Conservation (phyloP, 2,329 filamentous ascomycete genomes). For the Monosporascus ibericus region DNA sequence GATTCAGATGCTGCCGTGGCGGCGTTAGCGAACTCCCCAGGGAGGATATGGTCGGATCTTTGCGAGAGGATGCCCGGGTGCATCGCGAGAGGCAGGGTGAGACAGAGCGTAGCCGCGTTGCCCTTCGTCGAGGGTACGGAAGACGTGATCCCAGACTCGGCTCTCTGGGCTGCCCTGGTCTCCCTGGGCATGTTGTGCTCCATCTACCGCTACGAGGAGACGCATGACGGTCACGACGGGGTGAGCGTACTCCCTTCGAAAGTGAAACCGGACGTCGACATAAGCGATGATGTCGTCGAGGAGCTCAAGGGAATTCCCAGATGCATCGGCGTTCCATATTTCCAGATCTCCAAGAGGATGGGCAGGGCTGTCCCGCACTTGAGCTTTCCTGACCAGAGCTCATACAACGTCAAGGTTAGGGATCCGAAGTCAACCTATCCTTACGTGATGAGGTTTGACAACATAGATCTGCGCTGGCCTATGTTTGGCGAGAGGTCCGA, state of each 20-base stretch:
- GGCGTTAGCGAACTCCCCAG: slow-evolving; percentile 40
- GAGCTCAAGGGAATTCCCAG: slow-evolving; percentile 43
- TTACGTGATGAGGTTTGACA: slow-evolving; percentile 46
- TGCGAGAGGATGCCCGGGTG: slow-evolving; percentile 49
- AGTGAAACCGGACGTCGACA: slow-evolving; percentile 31
- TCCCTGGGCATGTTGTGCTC: slow-evolving; percentile 46
- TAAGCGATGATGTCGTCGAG: slow-evolving; percentile 45
- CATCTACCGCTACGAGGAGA: slow-evolving; percentile 47
- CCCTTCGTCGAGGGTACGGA: slow-evolving; percentile 42
- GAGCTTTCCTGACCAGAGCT: slow-evolving; percentile 47
- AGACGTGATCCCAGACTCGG: slow-evolving; percentile 44
- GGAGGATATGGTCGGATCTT: slow-evolving; percentile 48
- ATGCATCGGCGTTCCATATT: slow-evolving; percentile 43
- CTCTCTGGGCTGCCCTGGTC: slow-evolving; percentile 47
- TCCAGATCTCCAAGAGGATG: slow-evolving; percentile 44
- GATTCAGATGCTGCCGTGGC: slow-evolving; percentile 44
- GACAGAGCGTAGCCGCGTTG: slow-evolving; percentile 42
- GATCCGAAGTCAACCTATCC: slow-evolving; percentile 42
- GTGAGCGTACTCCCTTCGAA: slow-evolving; percentile 14
- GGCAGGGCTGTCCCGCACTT: slow-evolving; percentile 46
- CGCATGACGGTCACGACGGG: slow-evolving; percentile 41
- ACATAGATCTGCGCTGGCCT: slow-evolving; percentile 48
- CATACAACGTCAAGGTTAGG: slow-evolving; percentile 45
- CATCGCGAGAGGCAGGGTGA: slow-evolving; percentile 41
- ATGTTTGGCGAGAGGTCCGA: slow-evolving; percentile 47